Evolutionary conservation across 495 filamentous ascomycete species (phyloP), one percentile per base, ranked within the genome.

Genomic region (Penicillium soppii): DNA sequence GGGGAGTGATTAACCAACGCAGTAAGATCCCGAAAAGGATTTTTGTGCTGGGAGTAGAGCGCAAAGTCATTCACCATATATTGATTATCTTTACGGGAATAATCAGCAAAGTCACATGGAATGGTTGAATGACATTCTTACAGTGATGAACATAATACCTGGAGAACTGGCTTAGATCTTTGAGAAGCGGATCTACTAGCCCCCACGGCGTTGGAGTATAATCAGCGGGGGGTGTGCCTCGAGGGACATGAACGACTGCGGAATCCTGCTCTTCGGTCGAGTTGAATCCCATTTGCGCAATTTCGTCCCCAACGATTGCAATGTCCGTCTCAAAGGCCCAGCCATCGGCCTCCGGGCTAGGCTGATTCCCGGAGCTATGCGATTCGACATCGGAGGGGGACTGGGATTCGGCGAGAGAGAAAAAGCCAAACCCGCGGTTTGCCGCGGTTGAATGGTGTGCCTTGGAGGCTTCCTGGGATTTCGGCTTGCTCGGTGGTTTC

Each of bases 141-240:
- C 72, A 77, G 36, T 75, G 71, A 35, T 57, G 56, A 4, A 77
- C 60, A 39, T 75, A 77, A 27, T 69, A 70, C 40, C 74, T 63
- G 10, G 67, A 62, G 9, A 62, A 37, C n/a, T 50, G 62, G 47
- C 49, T 63, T 33, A 73, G 36, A 52, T 75, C 72, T 54, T 73
- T 66, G 49, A 74, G 59, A 21, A 74, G 40, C 21, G 74, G 74
- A 59, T 77, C 74, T 15, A 74, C 67, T 35, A 77, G 44, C n/a
- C 63, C 59, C 62, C 67, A 62, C 2, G 69, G 69, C 0, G 64
- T 29, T 27, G 64, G 61, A 29, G 58, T 50, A 50, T 52, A 53
- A n/a, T 61, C 50, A 1, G 44, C 19, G 7, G 32, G 26, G 27
- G 44, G 36, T 20, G 38, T 16, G 16, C 21, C 33, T 15, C 46